phyloP scores from a whole-genome alignment of 164 flowering plant genomes.

The Sextonia rubra region DNA sequence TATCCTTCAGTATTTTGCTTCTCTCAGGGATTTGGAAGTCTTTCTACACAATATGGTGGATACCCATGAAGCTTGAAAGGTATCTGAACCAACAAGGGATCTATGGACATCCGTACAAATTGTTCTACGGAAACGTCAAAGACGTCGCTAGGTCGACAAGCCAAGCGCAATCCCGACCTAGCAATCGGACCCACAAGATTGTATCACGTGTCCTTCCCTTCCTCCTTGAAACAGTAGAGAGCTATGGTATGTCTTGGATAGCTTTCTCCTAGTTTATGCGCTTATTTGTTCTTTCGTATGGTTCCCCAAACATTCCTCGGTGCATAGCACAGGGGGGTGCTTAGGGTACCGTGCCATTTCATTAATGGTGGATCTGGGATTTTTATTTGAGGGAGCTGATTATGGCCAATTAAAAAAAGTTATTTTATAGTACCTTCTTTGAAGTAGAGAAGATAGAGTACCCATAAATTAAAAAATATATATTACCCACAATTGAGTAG shows the following conservation, averaged over 20 bases:
- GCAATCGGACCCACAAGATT: slow-evolving; percentile 33
- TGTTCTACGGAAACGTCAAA: slow-evolving; percentile 35
- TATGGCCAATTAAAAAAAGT: too few species aligned
- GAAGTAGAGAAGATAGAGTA: too few species aligned
- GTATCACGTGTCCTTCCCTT: slow-evolving; percentile 34
- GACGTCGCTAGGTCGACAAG: slow-evolving; percentile 16
- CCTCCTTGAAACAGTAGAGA: slow-evolving; percentile 19
- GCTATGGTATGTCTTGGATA: slow-evolving; percentile 27
- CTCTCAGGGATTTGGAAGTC: not conserved
- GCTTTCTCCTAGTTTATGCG: not conserved
- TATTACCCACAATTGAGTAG: too few species aligned
- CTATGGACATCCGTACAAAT: slow-evolving; percentile 35
- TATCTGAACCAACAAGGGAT: slow-evolving; percentile 38
- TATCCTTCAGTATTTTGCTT: not conserved
- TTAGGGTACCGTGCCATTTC: too few species aligned
- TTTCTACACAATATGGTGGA: slow-evolving; percentile 37
- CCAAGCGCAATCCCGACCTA: slow-evolving; percentile 43
- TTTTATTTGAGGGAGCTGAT: too few species aligned
- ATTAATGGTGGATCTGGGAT: too few species aligned
- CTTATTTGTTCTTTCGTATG: not conserved
- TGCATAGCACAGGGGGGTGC: too few species aligned
- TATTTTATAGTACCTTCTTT: too few species aligned
- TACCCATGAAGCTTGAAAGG: slow-evolving; percentile 34
- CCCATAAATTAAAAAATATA: too few species aligned
- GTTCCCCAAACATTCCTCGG: too few species aligned